Conservation (phyloP, 2,329 filamentous ascomycete species). For the Neurospora crassa region DNA sequence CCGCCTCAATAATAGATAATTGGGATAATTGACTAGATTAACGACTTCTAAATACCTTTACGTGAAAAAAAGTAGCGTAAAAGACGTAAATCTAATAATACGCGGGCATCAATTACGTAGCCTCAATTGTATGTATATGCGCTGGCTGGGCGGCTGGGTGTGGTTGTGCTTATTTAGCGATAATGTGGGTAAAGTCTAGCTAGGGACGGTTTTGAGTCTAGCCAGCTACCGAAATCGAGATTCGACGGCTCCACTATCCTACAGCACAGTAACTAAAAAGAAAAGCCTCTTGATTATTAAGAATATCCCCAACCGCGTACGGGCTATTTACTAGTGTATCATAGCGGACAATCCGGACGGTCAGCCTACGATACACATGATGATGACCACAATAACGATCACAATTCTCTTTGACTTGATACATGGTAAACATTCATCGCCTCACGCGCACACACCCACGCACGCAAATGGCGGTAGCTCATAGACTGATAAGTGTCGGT, state of each 20-base stretch:
- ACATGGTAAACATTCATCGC: neutral
- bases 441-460: neutral
- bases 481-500: neutral
- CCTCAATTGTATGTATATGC: too few species aligned
- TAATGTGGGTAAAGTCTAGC: too few species aligned
- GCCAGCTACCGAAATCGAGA: too few species aligned
- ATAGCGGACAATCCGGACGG: neutral
- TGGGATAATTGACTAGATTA: too few species aligned
- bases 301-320: neutral
- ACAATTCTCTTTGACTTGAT: neutral
- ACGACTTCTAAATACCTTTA: too few species aligned
- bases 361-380: neutral
- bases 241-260: neutral
- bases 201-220: too few species aligned
- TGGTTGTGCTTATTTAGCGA: too few species aligned
- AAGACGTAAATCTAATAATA: too few species aligned
- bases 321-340: neutral
- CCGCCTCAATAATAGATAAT: too few species aligned
- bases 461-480: neutral
- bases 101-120: too few species aligned
- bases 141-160: too few species aligned
- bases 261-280: neutral
- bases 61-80: too few species aligned
- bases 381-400: neutral
- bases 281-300: neutral